Percentiles rank a stretch among this genome's conserved stretches.
Evolutionary conservation across 2,329 filamentous ascomycete genomes (phyloP).

Genomic region (Colletotrichum caudatum): DNA sequence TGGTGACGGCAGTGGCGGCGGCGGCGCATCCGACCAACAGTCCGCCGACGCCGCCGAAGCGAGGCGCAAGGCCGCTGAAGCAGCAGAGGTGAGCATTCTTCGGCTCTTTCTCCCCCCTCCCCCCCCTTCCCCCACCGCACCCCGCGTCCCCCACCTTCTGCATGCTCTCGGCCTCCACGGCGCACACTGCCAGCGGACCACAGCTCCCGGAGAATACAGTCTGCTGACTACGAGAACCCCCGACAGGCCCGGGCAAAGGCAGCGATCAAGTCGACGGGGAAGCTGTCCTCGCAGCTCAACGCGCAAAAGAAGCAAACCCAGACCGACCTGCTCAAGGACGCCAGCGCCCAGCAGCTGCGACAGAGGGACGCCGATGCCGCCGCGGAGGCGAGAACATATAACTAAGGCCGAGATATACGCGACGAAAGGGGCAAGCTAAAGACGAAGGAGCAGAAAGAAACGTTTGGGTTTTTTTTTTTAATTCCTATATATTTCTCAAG

Average conservation of each 20-base stretch:
- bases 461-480: background rate
- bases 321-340: constrained; percentile 74
- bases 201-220: background rate
- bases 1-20: constrained; percentile 56
- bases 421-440: constrained; percentile 3
- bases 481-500: background rate
- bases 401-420: constrained; percentile 49
- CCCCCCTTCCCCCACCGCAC: too few relatives aligned
- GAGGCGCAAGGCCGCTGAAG: constrained; percentile 78
- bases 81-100: constrained; percentile 78
- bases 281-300: constrained; percentile 76
- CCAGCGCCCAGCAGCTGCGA: constrained; percentile 73
- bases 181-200: background rate
- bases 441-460: constrained; percentile 9
- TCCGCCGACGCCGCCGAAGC: constrained; percentile 66
- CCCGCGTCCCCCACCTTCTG: constrained; percentile 13
- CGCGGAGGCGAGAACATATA: constrained; percentile 48
- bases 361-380: constrained; percentile 76
- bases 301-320: constrained; percentile 82
- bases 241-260: constrained; percentile 75
- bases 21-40: constrained; percentile 44
- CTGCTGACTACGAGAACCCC: background rate
- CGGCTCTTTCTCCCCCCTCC: background rate
- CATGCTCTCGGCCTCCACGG: background rate
- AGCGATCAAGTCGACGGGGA: constrained; percentile 70